Evolutionary conservation across 495 filamentous ascomycete species (phyloP).

Genomic region (Pseudotulostoma volvatum): DNA sequence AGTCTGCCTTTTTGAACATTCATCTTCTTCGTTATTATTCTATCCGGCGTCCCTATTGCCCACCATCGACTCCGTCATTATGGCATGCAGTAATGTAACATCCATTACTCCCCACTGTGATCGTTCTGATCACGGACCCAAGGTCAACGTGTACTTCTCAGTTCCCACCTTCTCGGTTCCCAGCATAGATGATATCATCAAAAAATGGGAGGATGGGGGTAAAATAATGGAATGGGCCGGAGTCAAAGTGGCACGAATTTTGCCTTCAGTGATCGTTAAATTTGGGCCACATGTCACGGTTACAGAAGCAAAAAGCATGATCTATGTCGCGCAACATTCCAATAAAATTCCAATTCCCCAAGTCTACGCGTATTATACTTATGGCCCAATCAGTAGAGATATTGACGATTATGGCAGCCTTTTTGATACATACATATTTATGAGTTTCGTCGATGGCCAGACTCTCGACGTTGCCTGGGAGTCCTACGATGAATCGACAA

Average conservation of each 20-base stretch:
- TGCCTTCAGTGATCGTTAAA: constrained; percentile 11
- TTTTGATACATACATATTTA: constrained; percentile 16
- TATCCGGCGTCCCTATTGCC: too few relatives aligned
- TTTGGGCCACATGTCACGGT: constrained; percentile 8
- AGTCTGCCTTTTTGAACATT: too few relatives aligned
- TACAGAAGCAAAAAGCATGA: constrained; percentile 15
- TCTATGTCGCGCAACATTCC: constrained; percentile 13
- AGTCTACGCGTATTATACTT: constrained; percentile 14
- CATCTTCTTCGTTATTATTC: too few relatives aligned
- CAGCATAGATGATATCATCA: too few relatives aligned
- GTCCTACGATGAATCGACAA: constrained; percentile 5
- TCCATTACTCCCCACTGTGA: too few relatives aligned
- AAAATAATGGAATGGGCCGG: too few relatives aligned
- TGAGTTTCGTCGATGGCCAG: constrained; percentile 15
- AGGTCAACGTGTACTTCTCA: too few relatives aligned
- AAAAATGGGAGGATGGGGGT: too few relatives aligned
- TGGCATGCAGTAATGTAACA: too few relatives aligned
- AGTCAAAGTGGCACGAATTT: constrained; percentile 7
- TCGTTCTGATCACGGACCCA: too few relatives aligned
- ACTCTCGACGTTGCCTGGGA: constrained; percentile 9
- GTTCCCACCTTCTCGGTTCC: too few relatives aligned
- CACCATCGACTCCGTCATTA: too few relatives aligned
- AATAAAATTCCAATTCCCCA: constrained; percentile 16
- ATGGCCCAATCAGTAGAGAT: constrained; percentile 9
- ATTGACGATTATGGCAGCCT: constrained; percentile 7